Evolutionary conservation across 495 filamentous ascomycete genomes (phyloP), one percentile per base, ranked within the genome.

Genomic region (Symbiotaphrina buchneri): DNA sequence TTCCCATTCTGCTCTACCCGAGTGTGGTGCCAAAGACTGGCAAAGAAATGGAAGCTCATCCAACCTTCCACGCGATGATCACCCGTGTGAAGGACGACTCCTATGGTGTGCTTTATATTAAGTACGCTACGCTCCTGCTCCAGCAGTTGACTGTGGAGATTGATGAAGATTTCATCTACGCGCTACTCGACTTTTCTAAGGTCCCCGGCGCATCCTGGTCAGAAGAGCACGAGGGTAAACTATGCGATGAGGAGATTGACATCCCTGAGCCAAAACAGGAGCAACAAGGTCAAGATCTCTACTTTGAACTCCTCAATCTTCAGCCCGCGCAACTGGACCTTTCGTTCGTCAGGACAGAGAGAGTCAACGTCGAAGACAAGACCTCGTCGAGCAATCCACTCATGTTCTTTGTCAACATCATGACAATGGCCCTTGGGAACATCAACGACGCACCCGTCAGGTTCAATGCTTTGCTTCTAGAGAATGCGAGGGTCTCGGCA

Each of bases 401-500:
- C 52, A 91, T 94, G 83, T 95, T 94, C 57, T 76, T 93, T 46
- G 68, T 97, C 48, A 93, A 97, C 47, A 77, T 93, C 41, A 70
- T 97, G 61, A 94, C 87, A 13, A 97, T 97, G 87, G 91, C 87
- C 7, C 80, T 97, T 42, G 87, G 87, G 31, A 97, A 97, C 44
- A 74, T 97, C 58, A 97, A 95, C 43, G 87, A 97, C 49, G 87
- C 87, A 10, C 87, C 87, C 0, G 65, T 97, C 17, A 68, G 82
- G 26, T 65, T 95, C 36, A 95, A 93, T 40, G 79, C 87, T 8
- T 54, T 97, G 20, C 79, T 97, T 64, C 55, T 97, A 7, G 87
- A 95, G 48, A 97, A 97, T 43, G 83, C 82, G 17, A 76, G 87
- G 19, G 77, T 94, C 21, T 92, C 90, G 1, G 64, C 83, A 10